These are phyloP conservation scores for Neovahlkampfia damariscottae DNA, from an alignment of 78 protist genomes.

Conservation along the genomic window DNA sequence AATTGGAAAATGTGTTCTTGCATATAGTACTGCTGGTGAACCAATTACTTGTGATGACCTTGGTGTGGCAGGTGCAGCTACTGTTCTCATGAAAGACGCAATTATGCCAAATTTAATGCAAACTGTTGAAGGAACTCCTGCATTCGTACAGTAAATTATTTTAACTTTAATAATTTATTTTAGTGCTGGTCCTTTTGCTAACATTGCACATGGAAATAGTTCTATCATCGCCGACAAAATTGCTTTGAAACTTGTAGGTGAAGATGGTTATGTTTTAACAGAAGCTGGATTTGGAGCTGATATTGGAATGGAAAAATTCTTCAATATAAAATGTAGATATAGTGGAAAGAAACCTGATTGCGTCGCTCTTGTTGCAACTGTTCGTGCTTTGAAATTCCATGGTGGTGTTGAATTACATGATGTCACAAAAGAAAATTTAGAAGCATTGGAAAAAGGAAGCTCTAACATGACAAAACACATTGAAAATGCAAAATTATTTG, in stretches of 20 bases:
- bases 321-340: conserved; percentile 90
- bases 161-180: too few species aligned
- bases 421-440: conserved; percentile 3
- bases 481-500: conserved; percentile 51
- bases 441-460: conserved; percentile 31
- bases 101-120: conserved; percentile 96
- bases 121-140: conserved; percentile 52
- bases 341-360: conserved; percentile 63
- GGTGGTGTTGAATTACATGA: conserved; percentile 37
- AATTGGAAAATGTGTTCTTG: conserved; percentile 54
- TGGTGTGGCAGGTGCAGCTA: conserved; percentile 88
- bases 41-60: conserved; percentile 89
- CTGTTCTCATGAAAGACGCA: conserved; percentile 72
- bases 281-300: conserved; percentile 88
- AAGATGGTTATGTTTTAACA: conserved; percentile 83
- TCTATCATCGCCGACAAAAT: conserved; percentile 82
- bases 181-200: conserved; percentile 98
- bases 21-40: conserved; percentile 32
- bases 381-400: conserved; percentile 93
- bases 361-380: conserved; percentile 82
- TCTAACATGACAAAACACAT: conserved; percentile 58
- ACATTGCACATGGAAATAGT: conserved; percentile 93
- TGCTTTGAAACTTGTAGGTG: conserved; percentile 86
- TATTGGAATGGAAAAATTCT: conserved; percentile 89
- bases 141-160: conserved; percentile 91